Evolutionary conservation across 208 protist species (phyloP), one percentile per base, ranked within the genome.

Genomic region (Wallacemonas collosoma): DNA sequence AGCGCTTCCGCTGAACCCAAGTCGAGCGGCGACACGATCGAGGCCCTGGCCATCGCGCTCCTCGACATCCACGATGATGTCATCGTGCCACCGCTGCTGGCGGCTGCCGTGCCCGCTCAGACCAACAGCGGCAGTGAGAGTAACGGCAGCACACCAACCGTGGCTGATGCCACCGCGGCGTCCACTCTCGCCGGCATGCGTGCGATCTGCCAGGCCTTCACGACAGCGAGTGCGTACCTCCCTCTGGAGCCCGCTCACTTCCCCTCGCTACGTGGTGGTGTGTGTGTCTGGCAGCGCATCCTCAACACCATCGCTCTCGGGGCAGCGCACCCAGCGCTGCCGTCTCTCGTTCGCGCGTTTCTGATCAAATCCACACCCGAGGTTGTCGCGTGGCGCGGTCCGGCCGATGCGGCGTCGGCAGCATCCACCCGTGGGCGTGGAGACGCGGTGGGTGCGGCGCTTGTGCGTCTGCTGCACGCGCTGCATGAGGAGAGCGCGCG

Each of bases 271-370:
- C 45, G 17, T 17, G 53, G 53, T 15, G 17, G 17, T 7, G 53
- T 57, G 53, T 57, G 41, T 41, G 39, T 35, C 41, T 65, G 60
- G 60, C 36, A 65, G 60, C 60, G 60, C 43, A 4, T 65, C 40
- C 5, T 65, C 11, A 15, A 65, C 41, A 65, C 60, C 41, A 53
- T 65, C 41, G 40, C 36, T 5, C 3, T 4, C 40, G 60, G 60
- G 17, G 60, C 60, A 3, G 8, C 40, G 12, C 60, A 65, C 50
- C 17, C 68, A 14, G 40, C 67, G 1, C 50, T 85, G 38, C 71
- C 80, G 15, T 78, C 68, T 60, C 60, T 63, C 1, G 70, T 68
- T 39, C 75, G 80, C 65, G 72, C 73, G n/a, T 76, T 85, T 36
- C 4, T 81, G 5, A 15, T 79, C 6, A 71, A 76, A 57, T 38